A percentile compares a stretch with the other conserved stretches of the same genome.
These are phyloP conservation scores for Populus tremula DNA, from an alignment of 345 rosid species.

Conservation along the genomic window DNA sequence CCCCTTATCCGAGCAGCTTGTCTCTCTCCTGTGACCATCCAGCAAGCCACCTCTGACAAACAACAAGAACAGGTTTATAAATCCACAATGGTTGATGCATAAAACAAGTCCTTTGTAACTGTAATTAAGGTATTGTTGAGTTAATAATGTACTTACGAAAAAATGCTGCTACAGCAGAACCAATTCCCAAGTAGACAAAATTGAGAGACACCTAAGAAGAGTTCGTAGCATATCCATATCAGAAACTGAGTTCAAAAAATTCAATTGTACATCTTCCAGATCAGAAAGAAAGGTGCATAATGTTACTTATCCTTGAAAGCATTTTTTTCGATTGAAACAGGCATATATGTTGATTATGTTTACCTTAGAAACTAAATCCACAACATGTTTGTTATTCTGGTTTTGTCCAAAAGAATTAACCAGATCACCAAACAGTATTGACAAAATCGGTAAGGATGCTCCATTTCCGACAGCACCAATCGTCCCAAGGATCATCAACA, in stretches of 20 bases:
- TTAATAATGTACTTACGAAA: slow-evolving; percentile 54
- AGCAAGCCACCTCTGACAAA: slow-evolving; percentile 70
- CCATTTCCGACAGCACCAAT: slow-evolving; percentile 76
- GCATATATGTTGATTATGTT: not conserved
- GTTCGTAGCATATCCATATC: not conserved
- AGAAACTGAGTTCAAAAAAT: not conserved
- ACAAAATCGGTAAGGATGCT: slow-evolving; percentile 64
- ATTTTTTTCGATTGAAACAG: not conserved
- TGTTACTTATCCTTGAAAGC: not conserved
- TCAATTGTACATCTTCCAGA: not conserved
- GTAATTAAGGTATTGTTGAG: not conserved
- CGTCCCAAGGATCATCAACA: slow-evolving; percentile 66
- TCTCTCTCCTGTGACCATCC: slow-evolving; percentile 91
- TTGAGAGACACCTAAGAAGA: slow-evolving; percentile 57
- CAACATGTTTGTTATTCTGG: slow-evolving; percentile 38
- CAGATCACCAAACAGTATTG: slow-evolving; percentile 68
- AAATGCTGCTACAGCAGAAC: slow-evolving; percentile 55
- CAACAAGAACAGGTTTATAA: slow-evolving; percentile 4
- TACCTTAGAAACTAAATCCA: slow-evolving; percentile 60
- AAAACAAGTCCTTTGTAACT: not conserved
- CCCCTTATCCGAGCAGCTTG: slow-evolving; percentile 72
- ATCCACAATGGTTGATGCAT: not conserved
- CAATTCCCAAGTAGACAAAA: slow-evolving; percentile 74
- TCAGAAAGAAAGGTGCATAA: not conserved
- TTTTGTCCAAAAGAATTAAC: slow-evolving; percentile 62